A percentile compares a stretch with the other conserved stretches of the same genome.
phyloP scores from a whole-genome alignment of 805 yeast species.

The Kluyveromyces dobzhanskii region DNA sequence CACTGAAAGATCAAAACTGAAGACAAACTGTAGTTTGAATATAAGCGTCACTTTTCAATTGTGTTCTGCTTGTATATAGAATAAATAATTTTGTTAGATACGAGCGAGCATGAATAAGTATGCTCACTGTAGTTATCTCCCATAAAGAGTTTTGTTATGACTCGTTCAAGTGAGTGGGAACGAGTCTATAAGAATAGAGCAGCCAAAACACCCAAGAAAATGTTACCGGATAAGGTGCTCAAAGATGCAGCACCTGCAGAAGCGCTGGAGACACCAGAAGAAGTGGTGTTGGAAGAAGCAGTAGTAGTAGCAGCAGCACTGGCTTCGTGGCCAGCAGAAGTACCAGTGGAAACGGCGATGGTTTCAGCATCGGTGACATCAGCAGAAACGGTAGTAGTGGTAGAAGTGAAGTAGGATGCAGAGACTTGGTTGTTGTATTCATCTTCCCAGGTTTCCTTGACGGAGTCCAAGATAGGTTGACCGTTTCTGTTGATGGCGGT shows the following conservation, averaged over 20 bases:
- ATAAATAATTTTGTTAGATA: no score
- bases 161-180: neutral
- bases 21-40: no score
- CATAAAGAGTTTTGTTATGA: neutral
- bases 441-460: conserved; percentile 29
- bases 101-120: no score
- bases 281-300: conserved; percentile 9
- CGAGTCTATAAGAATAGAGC: neutral
- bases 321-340: conserved; percentile 2
- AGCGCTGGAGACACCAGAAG: neutral
- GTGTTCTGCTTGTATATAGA: no score
- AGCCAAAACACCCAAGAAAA: neutral
- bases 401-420: conserved; percentile 25
- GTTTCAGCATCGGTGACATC: conserved; percentile 9
- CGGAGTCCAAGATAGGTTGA: conserved; percentile 25
- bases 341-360: conserved; percentile 7
- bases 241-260: neutral
- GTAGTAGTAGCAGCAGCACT: conserved; percentile 9
- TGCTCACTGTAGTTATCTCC: neutral
- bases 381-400: conserved; percentile 25
- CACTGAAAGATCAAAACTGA: no score
- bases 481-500: conserved; percentile 30
- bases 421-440: conserved; percentile 21
- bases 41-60: no score
- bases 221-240: neutral